Percentiles rank a stretch among this genome's conserved stretches.
Conservation (phyloP, 331 rosid genomes). For the Malus hybrid region DNA sequence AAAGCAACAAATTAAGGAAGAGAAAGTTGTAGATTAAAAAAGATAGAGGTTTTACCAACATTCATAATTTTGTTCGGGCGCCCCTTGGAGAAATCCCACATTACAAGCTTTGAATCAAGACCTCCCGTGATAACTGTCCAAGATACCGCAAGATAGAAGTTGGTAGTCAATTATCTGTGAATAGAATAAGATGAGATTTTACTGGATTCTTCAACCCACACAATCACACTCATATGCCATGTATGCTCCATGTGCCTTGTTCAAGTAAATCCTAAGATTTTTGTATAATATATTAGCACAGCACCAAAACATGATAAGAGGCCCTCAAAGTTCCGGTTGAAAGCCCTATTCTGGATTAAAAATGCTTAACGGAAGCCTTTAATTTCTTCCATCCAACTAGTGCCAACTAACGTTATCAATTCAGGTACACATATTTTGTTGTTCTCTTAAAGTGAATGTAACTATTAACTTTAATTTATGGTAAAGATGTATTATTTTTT, state of each 20-base stretch:
- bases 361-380: not conserved
- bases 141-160: conserved; percentile 9
- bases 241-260: not conserved
- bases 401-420: not conserved
- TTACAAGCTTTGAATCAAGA: conserved; percentile 76
- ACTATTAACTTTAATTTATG: not conserved
- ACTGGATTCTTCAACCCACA: not conserved
- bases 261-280: not conserved
- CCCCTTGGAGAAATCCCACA: conserved; percentile 96
- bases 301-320: not conserved
- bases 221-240: not conserved
- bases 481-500: not conserved
- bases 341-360: not conserved
- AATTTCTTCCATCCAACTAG: not conserved
- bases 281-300: not conserved
- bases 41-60: conserved; percentile 43
- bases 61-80: conserved; percentile 57
- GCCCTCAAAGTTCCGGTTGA: not conserved
- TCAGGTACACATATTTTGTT: not conserved
- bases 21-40: not conserved
- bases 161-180: conserved; percentile 6
- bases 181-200: not conserved
- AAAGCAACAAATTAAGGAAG: not conserved
- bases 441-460: not conserved
- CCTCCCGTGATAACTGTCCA: conserved; percentile 84